Evolutionary conservation across 768 basidiomycete genomes (phyloP), one percentile per base, ranked within the genome.

Genomic region (Exsudoporus frostii): DNA sequence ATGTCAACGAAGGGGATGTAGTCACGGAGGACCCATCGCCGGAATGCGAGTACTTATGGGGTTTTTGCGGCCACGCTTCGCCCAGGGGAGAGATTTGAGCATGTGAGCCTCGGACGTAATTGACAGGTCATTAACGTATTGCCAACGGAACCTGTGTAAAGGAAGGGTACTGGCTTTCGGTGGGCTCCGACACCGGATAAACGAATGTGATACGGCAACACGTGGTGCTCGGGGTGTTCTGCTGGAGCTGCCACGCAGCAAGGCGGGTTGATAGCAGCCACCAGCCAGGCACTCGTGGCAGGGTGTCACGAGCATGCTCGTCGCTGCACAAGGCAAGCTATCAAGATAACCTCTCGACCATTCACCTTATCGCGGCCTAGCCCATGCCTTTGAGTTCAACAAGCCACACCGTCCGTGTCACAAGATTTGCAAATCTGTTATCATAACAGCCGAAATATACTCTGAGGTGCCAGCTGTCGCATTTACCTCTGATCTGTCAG

Each of bases 101-200:
- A 55, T 54, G 62, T 54, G 52, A 61, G 43, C 51, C 42, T 60
- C 55, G 61, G 55, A 51, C 47, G 38, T 51, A 68, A 33, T 51
- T 37, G 37, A 44, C 33, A 46, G 30, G 22, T 25, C 38, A 25
- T 39, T 48, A 11, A 11, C 2, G 29, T 30, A 11, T 30, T 30
- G 29, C 9, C 29, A 9, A 30, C 29, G 29, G 7, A 30, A 30
- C 29, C 8, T 30, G 29, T 30, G 29, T 7, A 30, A 3, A 10
- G 29, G 41, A 55, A 42, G 36, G 41, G 24, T 32, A 11, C 32
- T 45, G 25, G 25, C 51, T 19, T 43, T 17, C 14, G 9, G 27
- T 17, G 20, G 32, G 13, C 8, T 30, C 29, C 33, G 22, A 39
- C 38, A 25, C 8, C 39, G 24, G 24, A 52, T 49, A 13, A 6